A percentile compares a stretch with the other conserved stretches of the same genome.
Evolutionary conservation across 1,284 basidiomycete genomes (phyloP).

Genomic region (Trichosporon coremiiforme): DNA sequence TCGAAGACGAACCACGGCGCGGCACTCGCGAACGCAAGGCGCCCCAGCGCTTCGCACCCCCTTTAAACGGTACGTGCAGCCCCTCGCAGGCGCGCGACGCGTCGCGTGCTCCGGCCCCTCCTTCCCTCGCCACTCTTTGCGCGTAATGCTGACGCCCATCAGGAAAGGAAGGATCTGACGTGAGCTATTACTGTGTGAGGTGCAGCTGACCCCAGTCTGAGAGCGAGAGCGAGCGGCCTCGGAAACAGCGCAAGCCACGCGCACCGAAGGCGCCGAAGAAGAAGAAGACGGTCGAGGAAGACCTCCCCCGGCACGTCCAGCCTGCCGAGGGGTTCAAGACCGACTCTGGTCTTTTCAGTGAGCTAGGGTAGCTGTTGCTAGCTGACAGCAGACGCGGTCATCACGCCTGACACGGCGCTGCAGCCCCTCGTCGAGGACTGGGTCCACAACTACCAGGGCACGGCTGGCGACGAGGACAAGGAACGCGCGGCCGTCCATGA

Average conservation of each 20-base stretch:
- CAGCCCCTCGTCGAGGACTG: constrained; percentile 55
- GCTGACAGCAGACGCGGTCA: constrained; percentile 45
- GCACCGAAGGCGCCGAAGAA: constrained; percentile 31
- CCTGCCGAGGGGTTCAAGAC: constrained; percentile 42
- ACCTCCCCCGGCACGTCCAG: constrained; percentile 23
- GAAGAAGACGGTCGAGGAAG: constrained; percentile 26
- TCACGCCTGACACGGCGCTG: constrained; percentile 52
- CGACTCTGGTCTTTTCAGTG: constrained; percentile 49
- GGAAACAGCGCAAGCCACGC: constrained; percentile 24
- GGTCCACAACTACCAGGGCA: constrained; percentile 52
- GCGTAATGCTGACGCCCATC: neutral
- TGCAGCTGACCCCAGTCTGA: constrained; percentile 20
- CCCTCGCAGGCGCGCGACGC: constrained; percentile 20
- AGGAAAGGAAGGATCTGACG: constrained; percentile 29
- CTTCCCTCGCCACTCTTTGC: constrained; percentile 1
- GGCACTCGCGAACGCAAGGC: constrained; percentile 46
- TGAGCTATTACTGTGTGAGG: constrained; percentile 1
- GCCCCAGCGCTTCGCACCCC: constrained; percentile 41
- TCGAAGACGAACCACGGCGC: constrained; percentile 42
- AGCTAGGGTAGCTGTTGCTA: constrained; percentile 20
- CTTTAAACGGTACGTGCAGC: neutral
- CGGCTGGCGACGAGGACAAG: constrained; percentile 45
- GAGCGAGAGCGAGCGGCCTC: constrained; percentile 23
- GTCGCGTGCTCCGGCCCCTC: constrained; percentile 30
- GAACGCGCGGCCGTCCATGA: constrained; percentile 54